These are phyloP conservation scores for Eucalyptus guilfoylei DNA, from an alignment of 345 rosid species.

Conservation along the genomic window DNA sequence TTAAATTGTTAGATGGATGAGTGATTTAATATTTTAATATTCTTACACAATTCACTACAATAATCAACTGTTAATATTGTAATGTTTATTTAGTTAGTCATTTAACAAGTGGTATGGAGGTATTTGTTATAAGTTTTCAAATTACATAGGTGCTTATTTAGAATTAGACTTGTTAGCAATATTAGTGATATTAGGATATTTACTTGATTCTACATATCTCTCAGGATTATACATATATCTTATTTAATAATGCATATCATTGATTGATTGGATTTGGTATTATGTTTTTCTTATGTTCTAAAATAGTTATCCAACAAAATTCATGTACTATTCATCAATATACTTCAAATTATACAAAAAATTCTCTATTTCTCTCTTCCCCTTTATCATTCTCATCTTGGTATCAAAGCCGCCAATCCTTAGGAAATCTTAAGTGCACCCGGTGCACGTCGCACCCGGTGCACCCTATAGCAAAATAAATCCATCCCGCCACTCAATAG, in stretches of 20 bases:
- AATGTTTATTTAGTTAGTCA: background rate
- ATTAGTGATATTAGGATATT: no score
- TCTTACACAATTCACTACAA: background rate
- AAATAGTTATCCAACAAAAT: no score
- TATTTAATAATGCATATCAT: no score
- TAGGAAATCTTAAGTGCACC: background rate
- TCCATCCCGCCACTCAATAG: background rate
- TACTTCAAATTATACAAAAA: no score
- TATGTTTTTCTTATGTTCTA: no score
- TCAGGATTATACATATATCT: no score
- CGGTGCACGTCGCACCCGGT: rapidly evolving
- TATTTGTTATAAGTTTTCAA: background rate
- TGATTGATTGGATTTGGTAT: no score
- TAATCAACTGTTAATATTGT: background rate
- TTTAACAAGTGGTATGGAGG: background rate
- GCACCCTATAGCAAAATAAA: background rate
- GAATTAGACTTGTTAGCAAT: background rate
- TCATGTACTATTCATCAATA: no score
- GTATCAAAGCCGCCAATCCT: background rate
- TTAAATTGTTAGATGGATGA: background rate
- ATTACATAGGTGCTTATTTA: background rate
- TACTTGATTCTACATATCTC: no score
- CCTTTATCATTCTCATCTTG: background rate
- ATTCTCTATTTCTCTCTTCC: no score
- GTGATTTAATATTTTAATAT: background rate